phyloP scores from a whole-genome alignment of 768 basidiomycete genomes.

The Tulasnella sp. region DNA sequence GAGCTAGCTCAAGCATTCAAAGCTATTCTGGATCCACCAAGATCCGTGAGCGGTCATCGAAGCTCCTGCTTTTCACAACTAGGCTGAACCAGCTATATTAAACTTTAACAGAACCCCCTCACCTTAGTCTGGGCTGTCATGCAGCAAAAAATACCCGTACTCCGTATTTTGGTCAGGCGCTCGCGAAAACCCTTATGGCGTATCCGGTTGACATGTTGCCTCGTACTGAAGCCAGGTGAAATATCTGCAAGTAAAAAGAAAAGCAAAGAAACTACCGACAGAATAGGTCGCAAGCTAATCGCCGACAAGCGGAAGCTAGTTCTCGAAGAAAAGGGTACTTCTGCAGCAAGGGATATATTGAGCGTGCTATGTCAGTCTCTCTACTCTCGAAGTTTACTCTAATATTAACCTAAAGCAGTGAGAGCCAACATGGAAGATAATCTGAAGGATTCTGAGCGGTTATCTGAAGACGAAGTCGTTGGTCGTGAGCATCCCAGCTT shows the following conservation, averaged over 20 bases:
- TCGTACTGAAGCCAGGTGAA: not conserved
- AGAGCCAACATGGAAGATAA: constrained; percentile 55
- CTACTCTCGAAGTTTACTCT: not conserved
- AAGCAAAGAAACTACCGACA: not conserved
- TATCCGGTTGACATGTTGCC: not conserved
- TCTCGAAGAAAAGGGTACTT: not conserved
- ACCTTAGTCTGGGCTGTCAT: not conserved
- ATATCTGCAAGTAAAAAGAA: not conserved
- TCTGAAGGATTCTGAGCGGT: constrained; percentile 38
- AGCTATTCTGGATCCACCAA: constrained; percentile 18
- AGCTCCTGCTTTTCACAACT: not conserved
- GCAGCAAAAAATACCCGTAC: not conserved
- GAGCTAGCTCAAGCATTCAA: constrained; percentile 26
- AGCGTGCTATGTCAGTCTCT: not conserved
- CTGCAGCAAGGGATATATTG: constrained; percentile 3
- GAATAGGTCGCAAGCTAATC: not conserved
- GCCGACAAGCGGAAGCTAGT: not conserved
- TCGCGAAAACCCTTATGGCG: not conserved
- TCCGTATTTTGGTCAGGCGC: not conserved
- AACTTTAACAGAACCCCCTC: not conserved
- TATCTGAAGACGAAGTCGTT: constrained; percentile 54
- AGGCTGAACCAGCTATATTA: not conserved
- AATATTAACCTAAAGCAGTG: constrained; percentile 27
- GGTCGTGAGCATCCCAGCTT: constrained; percentile 31
- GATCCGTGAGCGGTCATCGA: not conserved